Conservation (phyloP, 257 asterid species). For the Primulina eburnea region DNA sequence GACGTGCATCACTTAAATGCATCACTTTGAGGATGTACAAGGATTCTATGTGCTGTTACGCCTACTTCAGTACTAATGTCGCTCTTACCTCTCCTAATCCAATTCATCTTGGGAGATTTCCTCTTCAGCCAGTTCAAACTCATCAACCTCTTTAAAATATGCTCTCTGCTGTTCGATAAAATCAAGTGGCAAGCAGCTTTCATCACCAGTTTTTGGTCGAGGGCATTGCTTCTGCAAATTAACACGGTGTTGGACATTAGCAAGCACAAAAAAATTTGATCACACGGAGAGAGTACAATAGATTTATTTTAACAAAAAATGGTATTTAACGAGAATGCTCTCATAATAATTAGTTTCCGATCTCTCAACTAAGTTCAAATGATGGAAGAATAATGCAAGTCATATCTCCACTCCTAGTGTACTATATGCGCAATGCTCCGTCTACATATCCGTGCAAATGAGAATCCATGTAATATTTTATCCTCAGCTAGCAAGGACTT, state of each 20-base stretch:
- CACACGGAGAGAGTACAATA: constrained; percentile 3
- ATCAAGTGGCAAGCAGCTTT: constrained; percentile 42
- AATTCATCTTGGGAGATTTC: constrained; percentile 48
- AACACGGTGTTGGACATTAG: background rate
- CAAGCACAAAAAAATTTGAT: background rate
- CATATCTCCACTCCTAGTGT: background rate
- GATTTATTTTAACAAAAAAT: background rate
- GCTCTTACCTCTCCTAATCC: constrained; percentile 34
- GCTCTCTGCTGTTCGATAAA: constrained; percentile 55
- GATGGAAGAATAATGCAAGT: background rate
- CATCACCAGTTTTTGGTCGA: constrained; percentile 17
- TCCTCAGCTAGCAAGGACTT: background rate
- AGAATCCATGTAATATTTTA: background rate
- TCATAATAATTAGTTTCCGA: background rate
- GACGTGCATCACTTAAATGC: background rate
- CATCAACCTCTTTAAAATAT: constrained; percentile 73
- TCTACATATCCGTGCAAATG: background rate
- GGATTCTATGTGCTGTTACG: constrained; percentile 15
- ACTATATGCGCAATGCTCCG: background rate
- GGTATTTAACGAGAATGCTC: constrained; percentile 2
- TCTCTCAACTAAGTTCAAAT: constrained; percentile 1
- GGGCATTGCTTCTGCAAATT: constrained; percentile 49
- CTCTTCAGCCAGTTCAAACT: constrained; percentile 66
- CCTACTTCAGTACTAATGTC: constrained; percentile 18
- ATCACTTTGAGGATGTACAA: constrained; percentile 37